Evolutionary conservation across 768 basidiomycete genomes (phyloP), one percentile per base, ranked within the genome.

Genomic region (Steccherinum ochraceum): DNA sequence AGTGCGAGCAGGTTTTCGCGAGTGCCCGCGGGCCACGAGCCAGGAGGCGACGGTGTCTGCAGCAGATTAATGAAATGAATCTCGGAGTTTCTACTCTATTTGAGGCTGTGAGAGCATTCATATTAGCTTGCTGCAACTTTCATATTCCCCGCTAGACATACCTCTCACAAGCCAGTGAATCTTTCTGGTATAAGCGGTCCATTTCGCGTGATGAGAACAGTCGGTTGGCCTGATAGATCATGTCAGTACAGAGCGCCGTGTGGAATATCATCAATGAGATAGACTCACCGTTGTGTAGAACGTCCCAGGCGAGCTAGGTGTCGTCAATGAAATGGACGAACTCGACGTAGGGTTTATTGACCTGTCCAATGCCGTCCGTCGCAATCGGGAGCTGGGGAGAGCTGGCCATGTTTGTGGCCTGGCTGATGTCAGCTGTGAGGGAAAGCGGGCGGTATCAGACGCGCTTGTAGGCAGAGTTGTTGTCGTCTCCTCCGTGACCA

Each of bases 401-500:
- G 24, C 71, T 71, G 49, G 74, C 75, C 40, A 87, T 84, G 62
- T 85, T 76, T 1, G 83, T 84, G 2, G 84, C 84, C 11, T 64
- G 61, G 2, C 64, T 61, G 53, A 83, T 79, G 42, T 79, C 77
- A 59, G 1, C n/a, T 26, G 21, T 3, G 16, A 18, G 11, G 27
- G 19, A 12, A 13, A n/a, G n/a, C n/a, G 83, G 72, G 12, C 85
- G 66, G 59, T 85, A 12, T n/a, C 40, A 44, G 1, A 54, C 63
- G 43, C 39, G 80, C 79, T 81, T 83, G 66, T 79, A 82, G 13
- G 65, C 68, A 0, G 79, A 73, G 41, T 73, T 71, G 40, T 69
- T 68, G 42, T 75, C 72, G 50, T 70, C 68, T 3, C 75, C 79
- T 3, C 80, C 82, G 44, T 76, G 69, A 2, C 84, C 84, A 61